Evolutionary conservation across 1,284 basidiomycete species (phyloP), one percentile per base, ranked within the genome.

Genomic region (Pterulicium gracile): DNA sequence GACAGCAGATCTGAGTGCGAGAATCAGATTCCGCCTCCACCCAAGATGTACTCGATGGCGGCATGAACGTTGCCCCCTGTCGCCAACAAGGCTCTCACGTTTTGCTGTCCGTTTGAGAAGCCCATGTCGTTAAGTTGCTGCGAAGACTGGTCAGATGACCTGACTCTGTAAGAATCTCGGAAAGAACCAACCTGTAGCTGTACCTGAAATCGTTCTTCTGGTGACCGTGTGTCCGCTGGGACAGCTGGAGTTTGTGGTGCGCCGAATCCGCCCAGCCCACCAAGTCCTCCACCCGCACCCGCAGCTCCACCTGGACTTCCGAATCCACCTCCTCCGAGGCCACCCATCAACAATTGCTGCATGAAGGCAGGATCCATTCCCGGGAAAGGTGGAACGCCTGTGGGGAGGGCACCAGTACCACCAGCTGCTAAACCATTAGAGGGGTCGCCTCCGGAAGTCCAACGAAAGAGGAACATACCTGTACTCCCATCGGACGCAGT

Each of bases 111-210:
- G 51, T 93, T 88, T 18, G 69, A 74, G 61, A 90, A 89, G 1
- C 88, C 87, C 87, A 90, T 90, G 49, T 86, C 88, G 65, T 88
- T 83, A 54, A 94, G 60, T 76, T 92, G 89, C 82, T 88, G 53
- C 15, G 35, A 36, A 44, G 27, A 22, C 36, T n/a, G n/a, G 23
- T 42, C 45, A 5, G 46, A 24, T 36, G 43, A 43, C n/a, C n/a
- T n/a, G n/a, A n/a, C n/a, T n/a, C n/a, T n/a, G n/a, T n/a, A n/a
- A n/a, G n/a, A n/a, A n/a, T n/a, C n/a, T n/a, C n/a, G n/a, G n/a
- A 4, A 13, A 22, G 15, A 32, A 53, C 73, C 4, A 20, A 81
- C 83, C 72, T 82, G 80, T 10, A 93, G 67, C 60, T 93, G 88
- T 12, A 84, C 79, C 56, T 92, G 85, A 72, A 88, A 95, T 46